Conservation (phyloP, 441 rosid species). For the Omphalea diandra region DNA sequence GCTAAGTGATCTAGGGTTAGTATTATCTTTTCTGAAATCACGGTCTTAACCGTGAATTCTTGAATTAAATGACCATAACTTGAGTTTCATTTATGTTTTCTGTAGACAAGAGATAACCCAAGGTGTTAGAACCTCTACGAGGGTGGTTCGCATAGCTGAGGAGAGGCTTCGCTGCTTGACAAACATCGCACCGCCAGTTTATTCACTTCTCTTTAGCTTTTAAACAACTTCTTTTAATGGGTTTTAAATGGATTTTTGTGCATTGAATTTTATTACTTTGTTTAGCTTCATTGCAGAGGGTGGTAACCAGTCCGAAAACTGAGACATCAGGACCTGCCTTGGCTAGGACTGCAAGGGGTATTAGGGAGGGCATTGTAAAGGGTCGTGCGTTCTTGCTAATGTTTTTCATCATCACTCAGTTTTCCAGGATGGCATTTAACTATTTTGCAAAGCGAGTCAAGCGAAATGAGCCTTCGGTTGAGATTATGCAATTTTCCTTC, state of each 20-base stretch:
- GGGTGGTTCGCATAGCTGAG: slow-evolving; percentile 79
- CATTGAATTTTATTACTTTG: slow-evolving; percentile 53
- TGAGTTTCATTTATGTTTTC: slow-evolving; percentile 8
- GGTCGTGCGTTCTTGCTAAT: slow-evolving; percentile 57
- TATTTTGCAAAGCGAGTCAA: slow-evolving; percentile 48
- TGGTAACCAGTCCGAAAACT: slow-evolving; percentile 35
- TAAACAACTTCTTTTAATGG: not conserved
- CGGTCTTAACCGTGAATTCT: not conserved
- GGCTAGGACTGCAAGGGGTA: slow-evolving; percentile 57
- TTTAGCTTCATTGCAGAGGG: slow-evolving; percentile 75
- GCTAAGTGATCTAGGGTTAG: slow-evolving; percentile 85
- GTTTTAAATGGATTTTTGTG: slow-evolving; percentile 9
- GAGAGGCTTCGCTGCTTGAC: slow-evolving; percentile 66
- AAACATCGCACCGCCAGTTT: slow-evolving; percentile 60
- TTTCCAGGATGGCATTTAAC: slow-evolving; percentile 45
- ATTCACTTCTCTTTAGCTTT: slow-evolving; percentile 5
- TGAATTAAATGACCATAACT: not conserved
- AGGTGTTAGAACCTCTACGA: slow-evolving; percentile 77
- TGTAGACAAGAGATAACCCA: slow-evolving; percentile 79
- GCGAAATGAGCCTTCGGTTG: slow-evolving; percentile 24
- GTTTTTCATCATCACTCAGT: slow-evolving; percentile 44
- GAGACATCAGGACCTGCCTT: slow-evolving; percentile 44
- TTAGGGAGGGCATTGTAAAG: slow-evolving; percentile 64
- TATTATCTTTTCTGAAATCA: no score
- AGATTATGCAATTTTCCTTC: slow-evolving; percentile 6